Evolutionary conservation across 2,329 filamentous ascomycete species (phyloP).

Genomic region (Sphaceloma murrayae): DNA sequence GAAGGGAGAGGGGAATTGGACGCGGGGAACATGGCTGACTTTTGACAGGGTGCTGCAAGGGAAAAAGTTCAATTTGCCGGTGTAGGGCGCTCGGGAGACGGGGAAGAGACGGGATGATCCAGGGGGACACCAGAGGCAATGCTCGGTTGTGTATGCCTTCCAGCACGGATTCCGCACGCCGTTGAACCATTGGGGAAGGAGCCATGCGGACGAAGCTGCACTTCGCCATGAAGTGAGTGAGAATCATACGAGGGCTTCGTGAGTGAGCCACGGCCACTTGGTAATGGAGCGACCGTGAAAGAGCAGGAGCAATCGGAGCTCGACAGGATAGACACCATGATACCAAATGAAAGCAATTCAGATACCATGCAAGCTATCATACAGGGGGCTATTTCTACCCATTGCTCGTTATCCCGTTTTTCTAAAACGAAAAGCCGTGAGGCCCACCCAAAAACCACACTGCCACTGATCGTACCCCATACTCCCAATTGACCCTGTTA

Average conservation of each 20-base stretch:
- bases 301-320: too few species aligned
- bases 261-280: too few species aligned
- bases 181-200: too few species aligned
- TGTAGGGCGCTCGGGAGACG: constrained; percentile 27
- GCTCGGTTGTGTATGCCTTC: too few species aligned
- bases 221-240: too few species aligned
- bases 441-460: background rate
- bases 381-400: constrained; percentile 9
- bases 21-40: too few species aligned
- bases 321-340: constrained; percentile 7
- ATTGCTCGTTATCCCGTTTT: constrained; percentile 12
- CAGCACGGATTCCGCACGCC: too few species aligned
- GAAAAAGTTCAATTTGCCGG: constrained; percentile 46
- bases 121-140: too few species aligned
- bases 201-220: too few species aligned
- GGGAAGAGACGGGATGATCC: background rate
- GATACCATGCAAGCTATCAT: constrained; percentile 2
- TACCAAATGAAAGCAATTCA: background rate
- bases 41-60: constrained; percentile 41
- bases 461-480: background rate
- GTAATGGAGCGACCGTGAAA: too few species aligned
- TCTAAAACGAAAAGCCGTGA: constrained; percentile 16
- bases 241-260: too few species aligned
- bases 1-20: background rate
- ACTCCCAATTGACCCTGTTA: too few species aligned